Evolutionary conservation across 805 yeast species (phyloP).

Genomic region (Wickerhamiella brachini): DNA sequence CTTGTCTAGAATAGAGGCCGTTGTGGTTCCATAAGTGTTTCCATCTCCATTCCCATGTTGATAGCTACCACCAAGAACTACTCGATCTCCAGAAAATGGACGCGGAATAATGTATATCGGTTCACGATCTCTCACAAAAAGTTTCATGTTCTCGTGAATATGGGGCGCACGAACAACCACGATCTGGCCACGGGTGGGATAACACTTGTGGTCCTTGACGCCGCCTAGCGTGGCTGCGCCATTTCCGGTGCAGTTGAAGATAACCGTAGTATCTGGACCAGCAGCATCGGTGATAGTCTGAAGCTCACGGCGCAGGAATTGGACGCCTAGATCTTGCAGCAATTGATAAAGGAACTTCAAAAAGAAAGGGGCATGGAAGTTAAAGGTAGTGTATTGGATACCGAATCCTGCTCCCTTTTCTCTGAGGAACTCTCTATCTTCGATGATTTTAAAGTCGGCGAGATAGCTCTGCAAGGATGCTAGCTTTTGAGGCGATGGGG

Average conservation of each 20-base stretch:
- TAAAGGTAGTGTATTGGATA: constrained; percentile 43
- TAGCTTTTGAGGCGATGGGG: constrained; percentile 35
- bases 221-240: constrained; percentile 55
- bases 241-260: constrained; percentile 68
- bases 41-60: constrained; percentile 51
- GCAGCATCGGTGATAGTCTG: constrained; percentile 44
- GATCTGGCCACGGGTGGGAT: constrained; percentile 73
- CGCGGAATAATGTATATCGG: constrained; percentile 64
- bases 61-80: constrained; percentile 62
- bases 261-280: constrained; percentile 27
- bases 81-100: constrained; percentile 49
- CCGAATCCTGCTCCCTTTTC: constrained; percentile 40
- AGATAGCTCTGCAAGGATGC: constrained; percentile 36
- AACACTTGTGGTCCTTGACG: constrained; percentile 44
- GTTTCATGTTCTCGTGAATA: constrained; percentile 36
- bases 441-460: constrained; percentile 31
- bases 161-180: constrained; percentile 61
- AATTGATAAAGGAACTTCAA: constrained; percentile 34
- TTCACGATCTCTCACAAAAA: constrained; percentile 8
- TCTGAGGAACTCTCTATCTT: constrained; percentile 30
- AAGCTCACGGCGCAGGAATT: constrained; percentile 33
- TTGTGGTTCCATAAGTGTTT: constrained; percentile 42
- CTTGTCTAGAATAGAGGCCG: constrained; percentile 47
- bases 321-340: constrained; percentile 36
- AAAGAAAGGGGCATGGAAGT: constrained; percentile 58